phyloP scores from a whole-genome alignment of 2,329 filamentous ascomycete species.

The Curvularia spicifera region DNA sequence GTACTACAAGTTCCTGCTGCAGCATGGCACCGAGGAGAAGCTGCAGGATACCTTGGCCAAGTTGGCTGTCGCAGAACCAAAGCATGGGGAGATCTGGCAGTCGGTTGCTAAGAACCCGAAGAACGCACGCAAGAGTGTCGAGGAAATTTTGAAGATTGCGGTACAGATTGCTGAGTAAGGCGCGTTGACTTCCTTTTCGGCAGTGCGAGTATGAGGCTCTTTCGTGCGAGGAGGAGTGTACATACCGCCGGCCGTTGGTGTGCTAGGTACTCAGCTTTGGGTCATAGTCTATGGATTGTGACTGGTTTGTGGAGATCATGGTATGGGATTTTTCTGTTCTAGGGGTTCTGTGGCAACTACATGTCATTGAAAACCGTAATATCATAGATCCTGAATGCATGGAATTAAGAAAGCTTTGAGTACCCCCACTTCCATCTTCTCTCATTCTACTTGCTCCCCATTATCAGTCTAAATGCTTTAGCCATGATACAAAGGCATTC shows the following conservation, averaged over 20 bases:
- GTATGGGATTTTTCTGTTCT: neutral
- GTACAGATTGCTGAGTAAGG: constrained; percentile 61
- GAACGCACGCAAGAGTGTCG: constrained; percentile 75
- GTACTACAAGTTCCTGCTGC: constrained; percentile 92
- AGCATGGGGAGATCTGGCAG: constrained; percentile 94
- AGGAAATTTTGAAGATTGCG: constrained; percentile 84
- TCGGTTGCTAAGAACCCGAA: constrained; percentile 80
- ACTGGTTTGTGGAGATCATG: neutral
- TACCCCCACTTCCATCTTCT: too few species aligned
- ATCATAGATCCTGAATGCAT: neutral
- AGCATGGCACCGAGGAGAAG: constrained; percentile 97
- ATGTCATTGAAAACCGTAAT: neutral
- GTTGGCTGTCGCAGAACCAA: constrained; percentile 81
- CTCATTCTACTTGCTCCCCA: too few species aligned
- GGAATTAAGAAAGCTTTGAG: neutral
- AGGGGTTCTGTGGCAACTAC: neutral
- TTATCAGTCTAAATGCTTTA: too few species aligned
- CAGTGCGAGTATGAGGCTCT: neutral
- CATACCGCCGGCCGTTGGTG: neutral
- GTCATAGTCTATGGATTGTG: too few species aligned
- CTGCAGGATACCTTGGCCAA: constrained; percentile 81
- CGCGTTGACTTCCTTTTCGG: neutral
- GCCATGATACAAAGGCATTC: too few species aligned
- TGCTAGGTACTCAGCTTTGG: neutral
- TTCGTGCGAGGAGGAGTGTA: neutral